These are phyloP conservation scores for Pochonia chlamydosporia DNA, from an alignment of 2,329 filamentous ascomycete species.

Conservation along the genomic window DNA sequence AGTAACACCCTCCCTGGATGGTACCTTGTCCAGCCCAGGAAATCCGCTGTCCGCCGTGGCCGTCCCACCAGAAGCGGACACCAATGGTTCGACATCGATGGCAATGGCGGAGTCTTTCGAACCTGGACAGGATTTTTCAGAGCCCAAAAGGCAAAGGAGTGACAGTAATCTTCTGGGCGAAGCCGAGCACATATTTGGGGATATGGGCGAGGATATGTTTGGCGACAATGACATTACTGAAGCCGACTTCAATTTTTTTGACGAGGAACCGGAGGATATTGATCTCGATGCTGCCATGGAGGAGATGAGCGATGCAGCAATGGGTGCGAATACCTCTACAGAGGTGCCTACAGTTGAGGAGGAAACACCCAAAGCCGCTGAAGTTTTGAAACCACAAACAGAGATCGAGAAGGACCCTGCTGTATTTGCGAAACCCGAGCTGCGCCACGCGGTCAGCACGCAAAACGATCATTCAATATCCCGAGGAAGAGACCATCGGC, in stretches of 20 bases:
- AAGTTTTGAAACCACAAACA: slow-evolving; percentile 11
- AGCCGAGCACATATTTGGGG: slow-evolving; percentile 59
- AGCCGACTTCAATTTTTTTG: slow-evolving; percentile 79
- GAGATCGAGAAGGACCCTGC: slow-evolving; percentile 19
- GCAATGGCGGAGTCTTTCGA: slow-evolving; percentile 17
- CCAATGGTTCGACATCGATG: slow-evolving; percentile 14
- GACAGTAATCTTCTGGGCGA: slow-evolving; percentile 38
- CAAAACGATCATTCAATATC: slow-evolving; percentile 35
- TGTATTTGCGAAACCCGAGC: slow-evolving; percentile 54
- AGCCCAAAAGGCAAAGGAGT: slow-evolving; percentile 39
- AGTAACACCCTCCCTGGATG: slow-evolving; percentile 52
- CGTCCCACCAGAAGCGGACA: slow-evolving; percentile 26
- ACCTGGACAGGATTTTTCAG: slow-evolving; percentile 26
- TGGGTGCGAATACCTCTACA: not conserved
- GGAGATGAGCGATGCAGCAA: slow-evolving; percentile 10
- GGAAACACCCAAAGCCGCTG: slow-evolving; percentile 9
- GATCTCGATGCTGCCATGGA: slow-evolving; percentile 29
- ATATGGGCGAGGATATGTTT: slow-evolving; percentile 65
- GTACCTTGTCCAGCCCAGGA: slow-evolving; percentile 48
- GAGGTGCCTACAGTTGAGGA: slow-evolving; percentile 10
- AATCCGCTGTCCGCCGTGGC: slow-evolving; percentile 30
- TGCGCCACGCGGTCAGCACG: slow-evolving; percentile 52
- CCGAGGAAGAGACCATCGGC: slow-evolving; percentile 23
- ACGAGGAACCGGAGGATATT: slow-evolving; percentile 48
- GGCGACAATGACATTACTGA: slow-evolving; percentile 73